Evolutionary conservation across 2,329 filamentous ascomycete species (phyloP).

Genomic region (Coleophoma crateriformis): DNA sequence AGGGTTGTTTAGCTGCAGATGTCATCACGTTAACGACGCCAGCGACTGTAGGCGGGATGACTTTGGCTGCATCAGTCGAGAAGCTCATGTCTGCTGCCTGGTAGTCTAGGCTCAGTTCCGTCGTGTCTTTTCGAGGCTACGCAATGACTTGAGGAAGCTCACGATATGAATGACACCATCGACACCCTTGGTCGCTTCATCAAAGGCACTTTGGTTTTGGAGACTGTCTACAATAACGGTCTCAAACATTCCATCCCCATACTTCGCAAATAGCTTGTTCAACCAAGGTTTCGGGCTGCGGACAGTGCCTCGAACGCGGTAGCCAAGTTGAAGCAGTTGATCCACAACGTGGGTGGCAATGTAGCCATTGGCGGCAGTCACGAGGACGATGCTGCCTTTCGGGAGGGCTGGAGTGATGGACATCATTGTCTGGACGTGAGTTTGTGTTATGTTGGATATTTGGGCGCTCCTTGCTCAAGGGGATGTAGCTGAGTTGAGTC

Average conservation of each 20-base stretch:
- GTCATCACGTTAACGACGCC: background rate
- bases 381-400: constrained; percentile 29
- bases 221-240: constrained; percentile 26
- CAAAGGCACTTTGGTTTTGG: constrained; percentile 7
- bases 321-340: constrained; percentile 32
- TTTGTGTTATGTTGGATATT: too few relatives aligned
- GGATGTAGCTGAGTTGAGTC: too few relatives aligned
- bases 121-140: background rate
- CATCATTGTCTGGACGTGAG: too few relatives aligned
- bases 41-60: background rate
- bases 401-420: constrained; percentile 9
- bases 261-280: background rate
- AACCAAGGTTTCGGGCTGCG: constrained; percentile 18
- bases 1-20: background rate
- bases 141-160: background rate
- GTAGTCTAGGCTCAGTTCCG: background rate
- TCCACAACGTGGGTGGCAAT: constrained; percentile 34
- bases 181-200: constrained; percentile 10
- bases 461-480: too few relatives aligned
- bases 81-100: constrained; percentile 1
- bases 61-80: background rate
- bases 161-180: constrained; percentile 1
- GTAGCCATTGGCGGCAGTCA: constrained; percentile 37
- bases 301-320: constrained; percentile 38
- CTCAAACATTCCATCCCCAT: background rate